These are phyloP conservation scores for Cucurbita ficifolia DNA, from an alignment of 306 rosid species.

Conservation along the genomic window DNA sequence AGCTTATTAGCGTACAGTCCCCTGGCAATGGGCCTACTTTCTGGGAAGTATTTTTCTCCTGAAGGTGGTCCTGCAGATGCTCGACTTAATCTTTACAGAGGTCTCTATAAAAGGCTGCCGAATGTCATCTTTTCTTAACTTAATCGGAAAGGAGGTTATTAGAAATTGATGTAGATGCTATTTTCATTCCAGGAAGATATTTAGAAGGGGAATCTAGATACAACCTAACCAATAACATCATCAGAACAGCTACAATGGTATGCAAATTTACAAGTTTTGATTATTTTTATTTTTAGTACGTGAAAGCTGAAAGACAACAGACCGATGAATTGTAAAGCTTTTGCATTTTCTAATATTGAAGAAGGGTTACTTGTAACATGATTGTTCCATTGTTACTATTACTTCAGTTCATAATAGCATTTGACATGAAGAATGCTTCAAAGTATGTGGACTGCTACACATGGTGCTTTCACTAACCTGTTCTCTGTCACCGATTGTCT, in stretches of 20 bases:
- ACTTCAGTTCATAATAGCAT: not conserved
- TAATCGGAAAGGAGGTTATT: not conserved
- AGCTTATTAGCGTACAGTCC: constrained; percentile 86
- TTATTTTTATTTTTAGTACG: not conserved
- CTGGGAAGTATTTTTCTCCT: constrained; percentile 63
- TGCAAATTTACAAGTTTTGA: constrained; percentile 1
- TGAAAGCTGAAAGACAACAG: not conserved
- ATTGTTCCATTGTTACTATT: not conserved
- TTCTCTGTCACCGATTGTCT: constrained; percentile 5
- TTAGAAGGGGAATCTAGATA: constrained; percentile 87
- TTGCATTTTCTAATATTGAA: not conserved
- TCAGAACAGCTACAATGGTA: constrained; percentile 51
- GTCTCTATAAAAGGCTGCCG: constrained; percentile 14
- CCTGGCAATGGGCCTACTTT: constrained; percentile 90
- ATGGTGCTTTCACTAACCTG: constrained; percentile 6
- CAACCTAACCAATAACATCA: constrained; percentile 34
- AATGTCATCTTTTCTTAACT: not conserved
- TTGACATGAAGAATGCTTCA: not conserved
- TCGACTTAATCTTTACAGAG: constrained; percentile 66
- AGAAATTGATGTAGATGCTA: not conserved
- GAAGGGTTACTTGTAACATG: not conserved
- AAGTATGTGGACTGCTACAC: not conserved
- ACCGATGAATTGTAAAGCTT: not conserved
- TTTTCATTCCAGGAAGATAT: constrained; percentile 45
- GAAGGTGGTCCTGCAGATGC: constrained; percentile 52